Evolutionary conservation across 2,329 filamentous ascomycete species (phyloP).

Genomic region (Graphilbum fragrans): DNA sequence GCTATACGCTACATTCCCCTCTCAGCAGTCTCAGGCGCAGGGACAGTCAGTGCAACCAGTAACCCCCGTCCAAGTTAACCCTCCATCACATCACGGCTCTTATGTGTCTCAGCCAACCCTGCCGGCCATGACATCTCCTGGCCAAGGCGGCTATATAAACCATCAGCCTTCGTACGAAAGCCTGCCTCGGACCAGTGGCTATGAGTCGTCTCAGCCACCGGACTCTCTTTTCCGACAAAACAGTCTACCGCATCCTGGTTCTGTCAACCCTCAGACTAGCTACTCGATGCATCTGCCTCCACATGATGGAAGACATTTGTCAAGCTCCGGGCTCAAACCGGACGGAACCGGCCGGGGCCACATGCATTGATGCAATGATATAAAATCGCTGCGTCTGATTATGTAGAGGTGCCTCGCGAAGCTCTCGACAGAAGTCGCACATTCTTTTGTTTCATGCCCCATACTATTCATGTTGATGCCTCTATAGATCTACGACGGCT

Average conservation of each 20-base stretch:
- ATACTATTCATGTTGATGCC: too few species aligned
- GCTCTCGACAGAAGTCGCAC: neutral
- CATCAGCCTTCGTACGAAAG: neutral
- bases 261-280: constrained; percentile 8
- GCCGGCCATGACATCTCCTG: constrained; percentile 12
- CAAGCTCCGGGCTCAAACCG: constrained; percentile 8
- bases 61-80: neutral
- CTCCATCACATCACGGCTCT: constrained; percentile 2
- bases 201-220: neutral
- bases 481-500: neutral
- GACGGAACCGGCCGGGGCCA: constrained; percentile 9
- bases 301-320: constrained; percentile 8
- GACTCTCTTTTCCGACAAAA: constrained; percentile 14
- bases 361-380: constrained; percentile 2
- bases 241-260: constrained; percentile 9
- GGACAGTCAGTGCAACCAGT: neutral
- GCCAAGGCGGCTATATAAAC: constrained; percentile 14
- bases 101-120: constrained; percentile 18
- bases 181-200: neutral
- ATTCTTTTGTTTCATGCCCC: neutral
- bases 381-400: neutral
- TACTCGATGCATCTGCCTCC: constrained; percentile 12
- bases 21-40: constrained; percentile 17
- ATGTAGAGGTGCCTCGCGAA: too few species aligned
- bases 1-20: constrained; percentile 30